phyloP scores from a whole-genome alignment of 2,329 filamentous ascomycete species.

The Coniochaeta ligniaria region DNA sequence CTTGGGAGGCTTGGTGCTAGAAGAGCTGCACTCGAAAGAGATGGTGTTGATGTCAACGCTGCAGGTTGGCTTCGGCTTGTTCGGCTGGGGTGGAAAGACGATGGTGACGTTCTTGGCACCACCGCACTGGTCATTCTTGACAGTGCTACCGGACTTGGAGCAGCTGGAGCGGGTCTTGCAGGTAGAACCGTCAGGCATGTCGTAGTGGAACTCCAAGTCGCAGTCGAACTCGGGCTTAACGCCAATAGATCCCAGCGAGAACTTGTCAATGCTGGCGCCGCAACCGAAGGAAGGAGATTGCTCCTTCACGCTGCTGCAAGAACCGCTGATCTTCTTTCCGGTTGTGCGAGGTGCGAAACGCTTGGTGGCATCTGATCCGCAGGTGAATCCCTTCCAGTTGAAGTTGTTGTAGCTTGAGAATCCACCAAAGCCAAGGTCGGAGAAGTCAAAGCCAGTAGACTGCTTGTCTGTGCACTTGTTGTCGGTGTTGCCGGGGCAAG shows the following conservation, averaged over 20 bases:
- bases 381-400: slow-evolving; percentile 66
- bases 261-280: slow-evolving; percentile 35
- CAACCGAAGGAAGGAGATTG: slow-evolving; percentile 53
- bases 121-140: slow-evolving; percentile 86
- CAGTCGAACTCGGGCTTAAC: slow-evolving; percentile 68
- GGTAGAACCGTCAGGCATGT: slow-evolving; percentile 71
- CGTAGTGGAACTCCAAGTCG: slow-evolving; percentile 79
- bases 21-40: slow-evolving; percentile 61
- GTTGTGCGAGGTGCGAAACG: slow-evolving; percentile 41
- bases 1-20: slow-evolving; percentile 20
- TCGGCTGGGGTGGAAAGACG: slow-evolving; percentile 52
- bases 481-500: slow-evolving; percentile 63
- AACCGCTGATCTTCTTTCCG: slow-evolving; percentile 55
- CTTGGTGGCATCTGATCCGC: slow-evolving; percentile 53
- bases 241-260: slow-evolving; percentile 71
- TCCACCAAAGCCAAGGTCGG: slow-evolving; percentile 49
- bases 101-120: slow-evolving; percentile 79
- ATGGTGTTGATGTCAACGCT: slow-evolving; percentile 68
- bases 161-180: slow-evolving; percentile 75
- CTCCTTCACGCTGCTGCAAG: slow-evolving; percentile 35
- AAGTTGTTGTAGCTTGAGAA: slow-evolving; percentile 67
- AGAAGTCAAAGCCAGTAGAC: slow-evolving; percentile 65
- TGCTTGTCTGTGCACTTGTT: slow-evolving; percentile 72
- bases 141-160: slow-evolving; percentile 56
- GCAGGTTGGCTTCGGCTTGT: slow-evolving; percentile 52